Evolutionary conservation across 2,329 filamentous ascomycete species (phyloP).

Genomic region (Pseudopithomyces chartarum): DNA sequence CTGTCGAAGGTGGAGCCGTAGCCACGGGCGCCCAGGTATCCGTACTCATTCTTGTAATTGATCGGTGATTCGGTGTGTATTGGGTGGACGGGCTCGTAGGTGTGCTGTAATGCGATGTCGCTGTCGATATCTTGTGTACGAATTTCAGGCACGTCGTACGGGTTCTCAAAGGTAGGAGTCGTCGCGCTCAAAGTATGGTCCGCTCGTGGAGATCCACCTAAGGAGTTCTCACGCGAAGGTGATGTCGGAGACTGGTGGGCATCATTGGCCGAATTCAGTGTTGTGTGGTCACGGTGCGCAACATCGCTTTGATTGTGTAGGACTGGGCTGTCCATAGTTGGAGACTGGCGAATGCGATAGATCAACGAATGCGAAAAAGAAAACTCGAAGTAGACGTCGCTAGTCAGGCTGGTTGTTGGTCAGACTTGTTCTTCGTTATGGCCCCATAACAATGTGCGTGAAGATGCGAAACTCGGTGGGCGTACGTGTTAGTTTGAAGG

Average conservation of each 20-base stretch:
- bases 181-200: background rate
- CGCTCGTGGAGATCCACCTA: background rate
- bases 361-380: background rate
- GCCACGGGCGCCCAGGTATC: slow-evolving; percentile 15
- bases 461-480: background rate
- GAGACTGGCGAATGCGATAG: background rate
- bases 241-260: background rate
- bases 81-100: slow-evolving; percentile 20
- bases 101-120: slow-evolving; percentile 29
- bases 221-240: background rate
- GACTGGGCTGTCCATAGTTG: background rate
- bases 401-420: background rate
- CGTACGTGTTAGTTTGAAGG: background rate
- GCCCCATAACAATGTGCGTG: background rate
- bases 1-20: slow-evolving; percentile 22
- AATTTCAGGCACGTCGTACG: slow-evolving; percentile 17
- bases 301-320: background rate
- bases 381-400: background rate
- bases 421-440: background rate
- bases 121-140: slow-evolving; percentile 26
- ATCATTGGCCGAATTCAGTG: background rate
- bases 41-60: slow-evolving; percentile 23
- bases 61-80: slow-evolving; percentile 23
- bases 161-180: slow-evolving; percentile 14
- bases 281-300: background rate